These are phyloP conservation scores for Phytophthora macrochlamydospora DNA, from an alignment of 352 stramenopile species.

Conservation along the genomic window DNA sequence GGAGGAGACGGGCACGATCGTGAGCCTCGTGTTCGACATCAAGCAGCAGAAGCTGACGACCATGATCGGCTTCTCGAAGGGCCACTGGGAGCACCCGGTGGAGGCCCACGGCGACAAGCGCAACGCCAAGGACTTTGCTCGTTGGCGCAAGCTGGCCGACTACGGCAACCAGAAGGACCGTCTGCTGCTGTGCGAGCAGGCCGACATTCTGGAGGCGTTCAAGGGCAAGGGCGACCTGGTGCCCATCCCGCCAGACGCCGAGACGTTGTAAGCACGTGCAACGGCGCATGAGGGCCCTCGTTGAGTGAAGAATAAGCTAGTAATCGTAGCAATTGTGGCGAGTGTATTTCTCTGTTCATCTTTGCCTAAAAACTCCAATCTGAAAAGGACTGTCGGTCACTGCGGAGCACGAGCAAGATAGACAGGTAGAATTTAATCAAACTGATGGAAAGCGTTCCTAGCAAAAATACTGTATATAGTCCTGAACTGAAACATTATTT, in stretches of 20 bases:
- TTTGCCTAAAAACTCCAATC: no score
- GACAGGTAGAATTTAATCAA: no score
- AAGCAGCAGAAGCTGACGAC: conserved; percentile 42
- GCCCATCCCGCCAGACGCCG: conserved; percentile 28
- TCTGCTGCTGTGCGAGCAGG: conserved; percentile 37
- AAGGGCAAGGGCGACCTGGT: conserved; percentile 31
- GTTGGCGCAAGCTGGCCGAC: conserved; percentile 38
- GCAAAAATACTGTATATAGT: no score
- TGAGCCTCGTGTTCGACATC: conserved; percentile 39
- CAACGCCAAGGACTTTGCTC: conserved; percentile 35
- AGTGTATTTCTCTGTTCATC: no score
- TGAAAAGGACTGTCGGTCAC: no score
- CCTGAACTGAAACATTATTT: no score
- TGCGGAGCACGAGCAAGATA: no score
- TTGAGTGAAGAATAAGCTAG: not conserved
- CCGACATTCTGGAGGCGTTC: conserved; percentile 30
- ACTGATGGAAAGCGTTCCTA: no score
- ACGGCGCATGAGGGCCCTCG: not conserved
- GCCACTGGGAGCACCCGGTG: conserved; percentile 38
- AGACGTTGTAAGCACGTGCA: conserved; percentile 12
- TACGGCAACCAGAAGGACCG: conserved; percentile 32
- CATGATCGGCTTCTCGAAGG: conserved; percentile 40
- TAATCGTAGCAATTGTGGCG: not conserved
- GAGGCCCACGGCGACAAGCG: conserved; percentile 38
- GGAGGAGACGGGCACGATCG: conserved; percentile 40